Evolutionary conservation across 345 rosid species (phyloP), one percentile per base, ranked within the genome.

Genomic region (Carallia pectinifolia): DNA sequence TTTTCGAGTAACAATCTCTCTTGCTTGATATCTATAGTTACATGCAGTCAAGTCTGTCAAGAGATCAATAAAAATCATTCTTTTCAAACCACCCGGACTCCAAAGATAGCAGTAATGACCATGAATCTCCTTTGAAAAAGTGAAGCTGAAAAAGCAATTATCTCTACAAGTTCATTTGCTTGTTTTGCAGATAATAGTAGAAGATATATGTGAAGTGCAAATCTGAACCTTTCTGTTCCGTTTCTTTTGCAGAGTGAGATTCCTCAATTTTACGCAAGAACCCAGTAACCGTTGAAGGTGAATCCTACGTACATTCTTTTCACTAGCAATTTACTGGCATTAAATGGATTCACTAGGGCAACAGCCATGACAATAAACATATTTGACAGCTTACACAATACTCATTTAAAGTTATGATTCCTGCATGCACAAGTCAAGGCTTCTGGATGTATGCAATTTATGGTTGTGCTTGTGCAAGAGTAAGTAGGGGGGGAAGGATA

Each of bases 1-100:
- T 85, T 93, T 76, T 81, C 80, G 44, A 93, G 88, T 68, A 93
- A 89, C 59, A 81, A 30, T 74, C 36, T 84, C 86, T 93, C 97
- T 79, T 90, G 97, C 82, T 82, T 88, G 31, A 79, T 84, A 79
- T 90, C 96, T 88, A 72, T 66, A 53, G 58, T 55, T 9, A 23
- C 18, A 27, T 56, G n/a, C 55, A 72, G 89, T 88, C 74, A 86
- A 82, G 90, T 69, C 50, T 60, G 64, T 70, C 59, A 58, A 55
- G 37, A 18, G 2, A 47, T 29, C 38, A 64, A 4, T 13, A 5
- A 16, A 29, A 31, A 17, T 18, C 52, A 29, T 9, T 18, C 33
- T 16, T 4, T n/a, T 19, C 66, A 33, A 15, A 17, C 34, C 16
- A 15, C 36, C 48, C 16, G 5, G 44, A 36, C 29, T 13, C 60